phyloP scores from a whole-genome alignment of 2,329 filamentous ascomycete species.

The Pseudogymnoascus sp. region DNA sequence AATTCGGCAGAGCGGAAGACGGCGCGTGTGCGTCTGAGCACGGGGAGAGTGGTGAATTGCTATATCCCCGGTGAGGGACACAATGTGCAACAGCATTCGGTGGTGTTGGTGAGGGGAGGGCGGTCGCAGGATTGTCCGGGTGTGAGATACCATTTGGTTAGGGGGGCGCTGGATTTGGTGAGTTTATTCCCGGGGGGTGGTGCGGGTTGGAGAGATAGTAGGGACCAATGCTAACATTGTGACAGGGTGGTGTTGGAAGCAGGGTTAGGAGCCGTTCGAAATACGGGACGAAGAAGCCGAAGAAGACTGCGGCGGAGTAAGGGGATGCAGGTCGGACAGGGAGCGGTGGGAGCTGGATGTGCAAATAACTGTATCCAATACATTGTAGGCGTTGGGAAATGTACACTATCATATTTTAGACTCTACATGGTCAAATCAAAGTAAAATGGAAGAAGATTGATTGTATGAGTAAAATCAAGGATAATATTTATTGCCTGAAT shows the following conservation, averaged over 20 bases:
- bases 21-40: conserved; percentile 81
- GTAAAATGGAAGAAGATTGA: not conserved
- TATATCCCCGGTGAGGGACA: conserved; percentile 98
- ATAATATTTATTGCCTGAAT: not conserved
- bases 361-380: conserved; percentile 5
- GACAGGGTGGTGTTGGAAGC: conserved; percentile 80
- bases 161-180: conserved; percentile 90
- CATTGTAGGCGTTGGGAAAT: conserved; percentile 6
- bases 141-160: conserved; percentile 90
- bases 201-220: not conserved
- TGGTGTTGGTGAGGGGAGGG: conserved; percentile 90
- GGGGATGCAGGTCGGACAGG: not conserved
- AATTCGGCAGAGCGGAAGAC: conserved; percentile 97
- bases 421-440: not conserved
- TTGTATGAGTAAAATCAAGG: not conserved
- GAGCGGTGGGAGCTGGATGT: not conserved
- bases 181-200: conserved; percentile 30
- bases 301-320: conserved; percentile 49
- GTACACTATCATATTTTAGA: not conserved
- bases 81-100: conserved; percentile 98
- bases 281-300: conserved; percentile 98
- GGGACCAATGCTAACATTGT: conserved; percentile 24
- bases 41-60: conserved; percentile 77
- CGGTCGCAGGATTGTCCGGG: conserved; percentile 95
- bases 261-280: conserved; percentile 83